Percentiles rank a stretch among this genome's conserved stretches.
These are phyloP conservation scores for Candida adriatica DNA, from an alignment of 805 yeast species.

Conservation along the genomic window DNA sequence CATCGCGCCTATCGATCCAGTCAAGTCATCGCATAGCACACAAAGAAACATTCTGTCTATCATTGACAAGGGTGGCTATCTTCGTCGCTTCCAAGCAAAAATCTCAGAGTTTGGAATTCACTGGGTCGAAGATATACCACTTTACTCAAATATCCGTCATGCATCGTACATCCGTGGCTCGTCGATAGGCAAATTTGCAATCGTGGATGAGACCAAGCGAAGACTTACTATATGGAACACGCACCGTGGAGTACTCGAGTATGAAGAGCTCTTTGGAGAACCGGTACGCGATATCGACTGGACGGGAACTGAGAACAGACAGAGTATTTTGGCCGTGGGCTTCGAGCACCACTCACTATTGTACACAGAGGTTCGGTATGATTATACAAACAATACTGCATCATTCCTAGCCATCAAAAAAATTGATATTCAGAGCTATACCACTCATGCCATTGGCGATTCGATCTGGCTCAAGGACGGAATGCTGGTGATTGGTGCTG, in stretches of 20 bases:
- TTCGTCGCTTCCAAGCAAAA: conserved; percentile 40
- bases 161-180: conserved; percentile 64
- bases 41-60: conserved; percentile 45
- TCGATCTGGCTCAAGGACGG: conserved; percentile 82
- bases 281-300: conserved; percentile 73
- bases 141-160: conserved; percentile 49
- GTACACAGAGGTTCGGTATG: conserved; percentile 80
- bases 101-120: conserved; percentile 26
- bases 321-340: conserved; percentile 76
- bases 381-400: conserved; percentile 76
- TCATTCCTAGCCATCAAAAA: conserved; percentile 71
- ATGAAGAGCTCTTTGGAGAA: conserved; percentile 34
- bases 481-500: conserved; percentile 74
- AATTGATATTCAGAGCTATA: conserved; percentile 62
- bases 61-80: conserved; percentile 44
- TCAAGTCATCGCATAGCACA: conserved; percentile 31
- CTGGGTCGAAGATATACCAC: conserved; percentile 47
- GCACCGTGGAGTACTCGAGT: conserved; percentile 59
- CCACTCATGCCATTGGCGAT: conserved; percentile 82
- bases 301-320: conserved; percentile 63
- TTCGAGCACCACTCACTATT: conserved; percentile 55
- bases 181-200: conserved; percentile 66
- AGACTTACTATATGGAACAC: conserved; percentile 76
- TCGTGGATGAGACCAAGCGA: conserved; percentile 49
- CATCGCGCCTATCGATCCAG: conserved; percentile 64